These are phyloP conservation scores for Drechslera avenae DNA, from an alignment of 2,329 filamentous ascomycete species.

Conservation along the genomic window DNA sequence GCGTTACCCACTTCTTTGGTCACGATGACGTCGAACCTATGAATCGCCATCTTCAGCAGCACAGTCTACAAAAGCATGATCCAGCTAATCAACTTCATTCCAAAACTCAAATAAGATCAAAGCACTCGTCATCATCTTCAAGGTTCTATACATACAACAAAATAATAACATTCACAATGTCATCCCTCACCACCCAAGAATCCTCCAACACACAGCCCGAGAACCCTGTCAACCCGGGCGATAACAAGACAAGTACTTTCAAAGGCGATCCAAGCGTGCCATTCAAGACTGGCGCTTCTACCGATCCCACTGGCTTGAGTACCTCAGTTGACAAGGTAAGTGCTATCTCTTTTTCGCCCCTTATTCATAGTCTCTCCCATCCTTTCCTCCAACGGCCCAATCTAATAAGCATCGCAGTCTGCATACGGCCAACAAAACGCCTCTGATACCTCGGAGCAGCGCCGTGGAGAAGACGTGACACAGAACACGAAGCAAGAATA, in stretches of 20 bases:
- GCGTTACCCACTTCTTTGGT: no score
- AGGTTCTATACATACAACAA: no score
- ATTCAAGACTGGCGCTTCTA: slow-evolving; percentile 6
- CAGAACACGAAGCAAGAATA: slow-evolving; percentile 9
- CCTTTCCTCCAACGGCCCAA: no score
- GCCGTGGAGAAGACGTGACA: slow-evolving; percentile 13
- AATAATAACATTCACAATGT: slow-evolving; percentile 2
- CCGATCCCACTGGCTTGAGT: slow-evolving; percentile 6
- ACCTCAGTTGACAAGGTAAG: slow-evolving; percentile 14
- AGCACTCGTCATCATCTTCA: no score
- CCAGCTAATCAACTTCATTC: no score
- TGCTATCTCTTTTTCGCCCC: not conserved
- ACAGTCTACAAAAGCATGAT: no score
- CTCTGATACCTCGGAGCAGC: slow-evolving; percentile 14
- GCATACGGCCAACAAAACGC: slow-evolving; percentile 14
- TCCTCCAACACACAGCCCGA: slow-evolving; percentile 18
- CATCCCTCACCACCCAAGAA: slow-evolving; percentile 22
- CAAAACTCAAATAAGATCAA: no score
- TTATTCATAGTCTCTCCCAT: not conserved
- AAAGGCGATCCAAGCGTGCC: slow-evolving; percentile 13
- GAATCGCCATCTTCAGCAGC: no score
- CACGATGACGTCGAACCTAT: no score
- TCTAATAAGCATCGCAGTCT: not conserved
- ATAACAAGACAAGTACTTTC: slow-evolving; percentile 4
- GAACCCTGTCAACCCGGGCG: slow-evolving; percentile 15